Conservation (phyloP, 78 protist genomes). For the Speleostelium caveatum region DNA sequence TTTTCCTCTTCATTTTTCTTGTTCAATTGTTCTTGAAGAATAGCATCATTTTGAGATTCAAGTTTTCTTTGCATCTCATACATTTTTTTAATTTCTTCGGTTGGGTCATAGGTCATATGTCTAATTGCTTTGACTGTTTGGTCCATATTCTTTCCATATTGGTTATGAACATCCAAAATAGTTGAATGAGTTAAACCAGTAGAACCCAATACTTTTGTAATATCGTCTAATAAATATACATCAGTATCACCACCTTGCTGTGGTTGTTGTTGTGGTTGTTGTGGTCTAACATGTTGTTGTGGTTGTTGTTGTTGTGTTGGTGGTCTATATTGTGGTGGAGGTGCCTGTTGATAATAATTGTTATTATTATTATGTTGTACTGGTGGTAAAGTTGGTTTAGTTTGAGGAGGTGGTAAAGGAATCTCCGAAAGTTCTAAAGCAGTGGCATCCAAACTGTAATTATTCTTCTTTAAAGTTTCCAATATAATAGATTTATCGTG, state of each 20-base stretch:
- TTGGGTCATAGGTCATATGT: conserved; percentile 7
- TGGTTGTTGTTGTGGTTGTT: conserved; percentile 17
- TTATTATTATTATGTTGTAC: conserved; percentile 5
- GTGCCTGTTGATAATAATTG: too few species aligned
- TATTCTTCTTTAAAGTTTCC: conserved; percentile 46
- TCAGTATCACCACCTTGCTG: conserved; percentile 4
- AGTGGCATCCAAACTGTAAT: conserved; percentile 36
- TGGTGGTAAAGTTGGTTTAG: background rate
- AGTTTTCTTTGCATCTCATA: background rate
- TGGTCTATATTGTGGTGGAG: background rate
- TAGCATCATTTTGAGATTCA: background rate
- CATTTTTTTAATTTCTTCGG: background rate
- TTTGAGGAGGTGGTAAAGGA: conserved; percentile 9
- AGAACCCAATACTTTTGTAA: conserved; percentile 22
- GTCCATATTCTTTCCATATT: conserved; percentile 8
- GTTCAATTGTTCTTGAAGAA: conserved; percentile 1
- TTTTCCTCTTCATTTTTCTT: background rate
- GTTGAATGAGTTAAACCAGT: conserved; percentile 37
- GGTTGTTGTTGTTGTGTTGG: background rate
- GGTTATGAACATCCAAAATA: conserved; percentile 33
- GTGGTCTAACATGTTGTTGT: background rate
- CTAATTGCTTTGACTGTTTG: conserved; percentile 22
- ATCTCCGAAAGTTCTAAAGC: conserved; percentile 60
- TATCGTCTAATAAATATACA: conserved; percentile 4
- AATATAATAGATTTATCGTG: conserved; percentile 33